Conservation (phyloP, 331 rosid species). For the Phaseolus coccineus region DNA sequence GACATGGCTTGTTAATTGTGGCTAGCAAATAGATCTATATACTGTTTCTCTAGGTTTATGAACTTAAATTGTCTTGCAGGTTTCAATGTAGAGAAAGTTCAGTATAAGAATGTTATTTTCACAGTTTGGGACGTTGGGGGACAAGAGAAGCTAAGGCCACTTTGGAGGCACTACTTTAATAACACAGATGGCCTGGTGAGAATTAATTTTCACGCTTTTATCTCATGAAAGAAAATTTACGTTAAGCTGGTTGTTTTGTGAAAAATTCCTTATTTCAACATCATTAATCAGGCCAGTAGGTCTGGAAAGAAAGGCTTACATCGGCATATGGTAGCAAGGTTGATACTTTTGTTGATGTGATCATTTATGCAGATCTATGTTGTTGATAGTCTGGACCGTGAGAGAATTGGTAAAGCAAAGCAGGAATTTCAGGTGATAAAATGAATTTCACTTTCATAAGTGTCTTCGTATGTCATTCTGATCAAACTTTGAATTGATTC, state of each 20-base stretch:
- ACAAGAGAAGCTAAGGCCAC: conserved; percentile 96
- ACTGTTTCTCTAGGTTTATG: conserved; percentile 34
- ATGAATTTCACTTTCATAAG: conserved; percentile 29
- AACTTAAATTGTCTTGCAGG: conserved; percentile 57
- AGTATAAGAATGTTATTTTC: conserved; percentile 94
- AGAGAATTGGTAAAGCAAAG: conserved; percentile 90
- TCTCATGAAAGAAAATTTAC: background rate
- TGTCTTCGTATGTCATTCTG: background rate
- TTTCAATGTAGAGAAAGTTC: conserved; percentile 97
- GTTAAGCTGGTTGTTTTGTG: conserved; percentile 16
- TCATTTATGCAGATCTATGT: conserved; percentile 79
- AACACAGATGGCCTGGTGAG: conserved; percentile 93
- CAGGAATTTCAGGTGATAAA: conserved; percentile 84
- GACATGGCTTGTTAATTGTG: conserved; percentile 3
- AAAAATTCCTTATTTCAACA: background rate
- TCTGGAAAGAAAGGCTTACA: background rate
- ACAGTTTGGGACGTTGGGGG: conserved; percentile 99
- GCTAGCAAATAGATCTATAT: background rate
- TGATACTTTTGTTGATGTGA: conserved; percentile 23
- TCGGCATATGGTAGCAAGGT: background rate
- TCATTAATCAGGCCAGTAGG: background rate
- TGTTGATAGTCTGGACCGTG: conserved; percentile 92
- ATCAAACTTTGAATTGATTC: conserved; percentile 39
- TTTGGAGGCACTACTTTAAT: conserved; percentile 97
- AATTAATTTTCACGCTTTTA: background rate